A percentile compares a stretch with the other conserved stretches of the same genome.
Conservation (phyloP, 192 early-diverging fungal genomes). For the Endogone sp. region DNA sequence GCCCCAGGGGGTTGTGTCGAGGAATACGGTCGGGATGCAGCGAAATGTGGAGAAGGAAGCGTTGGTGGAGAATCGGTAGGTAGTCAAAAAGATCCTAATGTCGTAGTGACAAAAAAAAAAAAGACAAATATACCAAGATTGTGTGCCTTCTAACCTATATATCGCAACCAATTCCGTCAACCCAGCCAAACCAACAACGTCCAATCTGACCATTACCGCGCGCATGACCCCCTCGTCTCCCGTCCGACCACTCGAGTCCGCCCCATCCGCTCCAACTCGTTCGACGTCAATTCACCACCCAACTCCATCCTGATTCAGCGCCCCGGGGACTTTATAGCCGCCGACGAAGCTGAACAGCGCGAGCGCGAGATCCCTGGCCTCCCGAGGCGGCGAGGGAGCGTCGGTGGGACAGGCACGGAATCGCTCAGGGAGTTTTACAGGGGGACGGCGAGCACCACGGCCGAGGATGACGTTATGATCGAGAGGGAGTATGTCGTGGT, state of each 20-base stretch:
- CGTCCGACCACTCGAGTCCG: background rate
- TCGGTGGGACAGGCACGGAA: constrained; percentile 2
- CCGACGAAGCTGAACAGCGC: too few species aligned
- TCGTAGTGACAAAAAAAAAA: too few species aligned
- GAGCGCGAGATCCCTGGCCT: too few species aligned
- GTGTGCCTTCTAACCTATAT: too few species aligned
- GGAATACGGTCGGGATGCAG: background rate
- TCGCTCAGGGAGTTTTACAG: background rate
- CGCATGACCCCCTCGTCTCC: too few species aligned
- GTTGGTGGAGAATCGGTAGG: background rate
- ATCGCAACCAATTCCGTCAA: too few species aligned
- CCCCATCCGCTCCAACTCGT: background rate
- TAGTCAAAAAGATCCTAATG: too few species aligned
- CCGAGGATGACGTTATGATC: constrained; percentile 49
- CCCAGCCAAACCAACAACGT: too few species aligned
- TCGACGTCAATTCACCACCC: constrained; percentile 1
- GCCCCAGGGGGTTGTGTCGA: background rate
- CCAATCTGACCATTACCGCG: too few species aligned
- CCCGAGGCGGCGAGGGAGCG: constrained; percentile 4
- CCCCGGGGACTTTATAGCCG: background rate
- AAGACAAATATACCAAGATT: too few species aligned
- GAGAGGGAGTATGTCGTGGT: constrained; percentile 75
- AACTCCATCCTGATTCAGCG: background rate
- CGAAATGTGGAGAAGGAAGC: too few species aligned
- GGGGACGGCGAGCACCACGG: background rate